Base-by-base conservation (phyloP, 1,139 yeast species). In the Yamadazyma conglobata region DNA sequence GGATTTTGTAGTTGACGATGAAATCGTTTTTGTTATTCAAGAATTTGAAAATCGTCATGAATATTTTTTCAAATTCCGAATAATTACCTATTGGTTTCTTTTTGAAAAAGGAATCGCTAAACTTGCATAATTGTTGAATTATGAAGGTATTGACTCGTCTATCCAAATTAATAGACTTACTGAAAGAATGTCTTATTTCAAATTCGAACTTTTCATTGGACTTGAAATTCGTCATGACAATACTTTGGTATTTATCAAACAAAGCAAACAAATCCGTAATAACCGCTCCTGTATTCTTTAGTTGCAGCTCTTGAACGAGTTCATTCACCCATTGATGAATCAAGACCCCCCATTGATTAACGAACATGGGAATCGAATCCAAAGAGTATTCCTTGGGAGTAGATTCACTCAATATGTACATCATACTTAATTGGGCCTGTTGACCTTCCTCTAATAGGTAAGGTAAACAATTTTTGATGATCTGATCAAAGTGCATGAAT, bases 21-120 rank as follows among this genome's bases (percentile, higher is more conserved):
- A 67, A 64, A 18, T 56, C 64, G 22, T 43, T 46, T 37, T 66
- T 66, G 40, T 58, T 63, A 32, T 50, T 50, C 10, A 68, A 38
- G n/a, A 58, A 51, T 27, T 61, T 59, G 47, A 64, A 64, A 5
- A 65, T 40, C 2, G 43, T 40, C 20, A 56, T 33, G 16, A 58
- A 56, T 10, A 46, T 44, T 1, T 38, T 25, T 22, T 47, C 41
- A 33, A 61, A 54, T 7, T 46, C 48, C 2, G 32, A 35, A 26
- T 50, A 54, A 12, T 19, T 12, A 4, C 34, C 28, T 4, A 38
- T 17, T 6, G 28, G 30, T 15, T 39, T 45, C 8, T 38, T 34
- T 32, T 52, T 57, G 33, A 66, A 55, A 31, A 41, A 56, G 2
- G 39, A 20, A 36, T 68, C 73, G 37, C 69, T 58, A 40, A 45